Evolutionary conservation across 257 asterid genomes (phyloP), one percentile per base, ranked within the genome.

Genomic region (Parsonsia alboflavescens): DNA sequence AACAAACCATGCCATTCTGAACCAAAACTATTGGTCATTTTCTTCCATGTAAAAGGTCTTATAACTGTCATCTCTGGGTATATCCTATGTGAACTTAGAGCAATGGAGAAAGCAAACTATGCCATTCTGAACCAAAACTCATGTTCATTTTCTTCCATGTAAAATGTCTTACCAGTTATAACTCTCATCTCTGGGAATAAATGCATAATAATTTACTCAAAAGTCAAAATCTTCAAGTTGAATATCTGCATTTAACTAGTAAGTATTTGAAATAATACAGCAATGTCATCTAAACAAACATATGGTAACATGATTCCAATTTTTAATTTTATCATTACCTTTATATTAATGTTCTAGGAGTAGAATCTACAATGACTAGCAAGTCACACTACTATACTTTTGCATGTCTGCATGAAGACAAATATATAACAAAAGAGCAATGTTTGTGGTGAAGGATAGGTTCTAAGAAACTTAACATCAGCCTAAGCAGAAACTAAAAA

Each of bases 381-480:
- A 58, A 46, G 68, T 30, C 64, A 33, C 16, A 63, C 36, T 73
- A 62, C 36, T 62, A 7, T 62, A 65, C 15, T 65, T 65, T 19
- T 65, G 41, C 50, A 39, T 39, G 50, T 16, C 50, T 39, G 70
- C 24, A 41, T 39, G 30, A 36, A 9, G 24, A n/a, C 33, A 46
- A 11, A 30, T 46, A 50, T 33, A 10, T 12, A 33, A 33, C 52
- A 56, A 21, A 24, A n/a, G 53, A 58, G 6, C 24, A 42, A 11
- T 2, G 4, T 9, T 6, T 36, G 67, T 1, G 42, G 68, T 24
- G 21, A 33, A 39, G 7, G 8, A 71, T 72, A 11, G 54, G 54
- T 11, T 56, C 7, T 19, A 9, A 7, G 44, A 19, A 39, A 8
- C 68, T 64, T 30, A 46, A 46, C 4, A 64, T 46, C 36, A 22